Conservation (phyloP, 306 rosid species). For the Sesbania bispinosa region DNA sequence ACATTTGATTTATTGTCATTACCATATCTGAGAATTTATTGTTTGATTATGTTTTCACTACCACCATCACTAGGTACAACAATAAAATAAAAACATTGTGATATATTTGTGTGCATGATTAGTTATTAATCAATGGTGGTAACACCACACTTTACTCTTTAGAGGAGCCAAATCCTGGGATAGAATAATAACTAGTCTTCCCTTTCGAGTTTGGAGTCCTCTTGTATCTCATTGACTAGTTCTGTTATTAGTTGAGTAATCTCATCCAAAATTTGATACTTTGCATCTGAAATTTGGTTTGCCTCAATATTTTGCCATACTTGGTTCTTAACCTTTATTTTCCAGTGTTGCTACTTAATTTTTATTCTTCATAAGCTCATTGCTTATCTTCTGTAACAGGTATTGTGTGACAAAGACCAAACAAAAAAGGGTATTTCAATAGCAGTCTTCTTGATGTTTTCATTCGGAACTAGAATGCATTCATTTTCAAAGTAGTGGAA, state of each 20-base stretch:
- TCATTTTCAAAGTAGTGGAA: neutral
- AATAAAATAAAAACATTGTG: neutral
- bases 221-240: constrained; percentile 12
- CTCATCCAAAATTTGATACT: neutral
- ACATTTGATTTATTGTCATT: neutral
- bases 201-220: neutral
- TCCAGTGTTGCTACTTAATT: too few species aligned
- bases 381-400: constrained; percentile 42
- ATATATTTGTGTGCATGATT: neutral
- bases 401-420: constrained; percentile 81
- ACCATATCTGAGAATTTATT: constrained; percentile 8
- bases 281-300: neutral
- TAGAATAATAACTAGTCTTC: neutral
- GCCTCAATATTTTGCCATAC: neutral
- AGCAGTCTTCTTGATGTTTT: neutral
- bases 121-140: neutral
- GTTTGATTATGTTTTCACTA: constrained; percentile 2
- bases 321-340: neutral
- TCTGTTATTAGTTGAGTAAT: neutral
- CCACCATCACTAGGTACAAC: neutral
- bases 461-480: neutral
- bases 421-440: constrained; percentile 65
- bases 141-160: too few species aligned
- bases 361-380: constrained; percentile 14
- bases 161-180: too few species aligned